Base-by-base conservation (phyloP, 306 rosid species). In the Cajanus cajan region DNA sequence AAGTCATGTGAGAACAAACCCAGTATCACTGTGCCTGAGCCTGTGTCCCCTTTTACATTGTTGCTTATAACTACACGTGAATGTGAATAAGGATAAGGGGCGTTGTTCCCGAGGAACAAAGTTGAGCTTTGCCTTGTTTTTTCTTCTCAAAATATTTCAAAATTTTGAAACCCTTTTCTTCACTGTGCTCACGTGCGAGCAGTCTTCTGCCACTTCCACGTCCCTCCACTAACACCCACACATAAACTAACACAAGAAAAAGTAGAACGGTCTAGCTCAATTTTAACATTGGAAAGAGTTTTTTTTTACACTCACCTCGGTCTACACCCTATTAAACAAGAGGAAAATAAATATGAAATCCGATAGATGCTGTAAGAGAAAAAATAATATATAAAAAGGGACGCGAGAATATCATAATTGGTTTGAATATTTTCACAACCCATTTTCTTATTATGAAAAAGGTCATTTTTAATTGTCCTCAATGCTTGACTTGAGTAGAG, bases 61-160 rank as follows among this genome's bases (percentile, higher is more conserved):
- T 80, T 79, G 71, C 43, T 65, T 66, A 47, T 68, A 77, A 78
- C 80, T 82, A 68, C 96, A 88, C 92, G 96, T 93, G 98, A 93
- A 86, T 71, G 25, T 50, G 83, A 73, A 79, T 73, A 76, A 67
- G 72, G 85, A 81, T 78, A 73, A 70, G 72, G 18, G 80, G 84
- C 87, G 91, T 44, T 71, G 83, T 86, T 93, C 86, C 85, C 94
- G 77, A 93, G 86, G 86, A 14, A 15, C 73, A 74, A 78, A 76
- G 80, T 77, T 77, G 70, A 68, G 57, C 8, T 78, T 59, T 86
- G 37, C 61, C 74, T 69, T 83, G 44, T 54, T 68, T 75, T 62
- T 47, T 59, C 76, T 58, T 21, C 34, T 47, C 59, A 58, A 77
- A 62, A 34, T 19, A 52, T 83, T 79, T 83, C 37, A 28, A 71